Evolutionary conservation across 306 rosid species (phyloP).

Genomic region (Trichosanthes truncata): DNA sequence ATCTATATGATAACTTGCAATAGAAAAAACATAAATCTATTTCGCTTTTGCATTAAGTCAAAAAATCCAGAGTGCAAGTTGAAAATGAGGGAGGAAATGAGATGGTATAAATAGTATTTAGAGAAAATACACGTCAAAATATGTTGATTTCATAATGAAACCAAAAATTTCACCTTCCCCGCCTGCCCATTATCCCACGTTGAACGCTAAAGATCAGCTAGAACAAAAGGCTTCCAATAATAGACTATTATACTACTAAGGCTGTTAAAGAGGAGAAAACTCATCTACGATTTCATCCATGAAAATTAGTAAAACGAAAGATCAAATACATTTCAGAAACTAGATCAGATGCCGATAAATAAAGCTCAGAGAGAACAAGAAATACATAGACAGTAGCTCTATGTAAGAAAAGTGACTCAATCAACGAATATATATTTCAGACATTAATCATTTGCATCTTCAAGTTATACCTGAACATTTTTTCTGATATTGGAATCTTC

Average conservation of each 20-base stretch:
- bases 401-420: background rate
- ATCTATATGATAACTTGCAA: background rate
- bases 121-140: background rate
- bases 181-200: background rate
- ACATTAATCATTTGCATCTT: background rate
- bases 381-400: background rate
- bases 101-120: background rate
- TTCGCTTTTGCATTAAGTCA: background rate
- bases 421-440: background rate
- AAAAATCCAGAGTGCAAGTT: background rate
- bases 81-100: background rate
- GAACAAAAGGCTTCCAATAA: background rate
- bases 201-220: background rate
- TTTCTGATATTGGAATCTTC: constrained; percentile 93
- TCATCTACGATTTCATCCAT: background rate
- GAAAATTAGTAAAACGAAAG: background rate
- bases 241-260: background rate
- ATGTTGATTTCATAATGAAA: background rate
- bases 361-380: background rate
- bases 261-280: background rate
- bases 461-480: constrained; percentile 76
- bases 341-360: background rate
- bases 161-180: background rate
- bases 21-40: background rate
- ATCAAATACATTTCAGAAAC: background rate